Conservation (phyloP, 768 basidiomycete species). For the Hemileccinum impolitum region DNA sequence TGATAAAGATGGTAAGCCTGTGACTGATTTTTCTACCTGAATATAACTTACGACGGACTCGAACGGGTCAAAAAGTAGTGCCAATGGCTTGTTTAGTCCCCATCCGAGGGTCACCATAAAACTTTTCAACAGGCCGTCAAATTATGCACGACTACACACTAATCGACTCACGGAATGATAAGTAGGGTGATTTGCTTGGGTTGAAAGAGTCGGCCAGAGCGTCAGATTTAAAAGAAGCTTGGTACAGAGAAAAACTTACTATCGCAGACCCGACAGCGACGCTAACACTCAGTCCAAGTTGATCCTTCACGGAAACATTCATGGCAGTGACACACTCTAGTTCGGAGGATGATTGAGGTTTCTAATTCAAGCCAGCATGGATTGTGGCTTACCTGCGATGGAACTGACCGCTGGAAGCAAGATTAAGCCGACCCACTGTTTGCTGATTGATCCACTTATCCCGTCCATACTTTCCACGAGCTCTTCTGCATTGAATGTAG, state of each 20-base stretch:
- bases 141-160: background rate
- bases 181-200: constrained; percentile 77
- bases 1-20: constrained; percentile 14
- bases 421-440: constrained; percentile 88
- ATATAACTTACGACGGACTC: constrained; percentile 60
- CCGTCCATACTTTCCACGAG: constrained; percentile 85
- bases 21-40: background rate
- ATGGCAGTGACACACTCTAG: constrained; percentile 86
- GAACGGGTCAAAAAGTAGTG: constrained; percentile 85
- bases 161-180: constrained; percentile 66
- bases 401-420: constrained; percentile 82
- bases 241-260: constrained; percentile 37
- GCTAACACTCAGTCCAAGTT: constrained; percentile 78
- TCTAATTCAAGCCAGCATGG: background rate
- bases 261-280: constrained; percentile 81
- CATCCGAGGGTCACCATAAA: constrained; percentile 77
- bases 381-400: constrained; percentile 55
- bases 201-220: background rate
- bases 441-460: constrained; percentile 65
- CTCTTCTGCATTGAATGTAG: constrained; percentile 62
- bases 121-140: constrained; percentile 30
- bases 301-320: constrained; percentile 83
- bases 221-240: background rate
- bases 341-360: background rate
- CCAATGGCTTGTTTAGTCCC: constrained; percentile 76